Base-by-base conservation (phyloP, 768 basidiomycete genomes). In the Suillus discolor region DNA sequence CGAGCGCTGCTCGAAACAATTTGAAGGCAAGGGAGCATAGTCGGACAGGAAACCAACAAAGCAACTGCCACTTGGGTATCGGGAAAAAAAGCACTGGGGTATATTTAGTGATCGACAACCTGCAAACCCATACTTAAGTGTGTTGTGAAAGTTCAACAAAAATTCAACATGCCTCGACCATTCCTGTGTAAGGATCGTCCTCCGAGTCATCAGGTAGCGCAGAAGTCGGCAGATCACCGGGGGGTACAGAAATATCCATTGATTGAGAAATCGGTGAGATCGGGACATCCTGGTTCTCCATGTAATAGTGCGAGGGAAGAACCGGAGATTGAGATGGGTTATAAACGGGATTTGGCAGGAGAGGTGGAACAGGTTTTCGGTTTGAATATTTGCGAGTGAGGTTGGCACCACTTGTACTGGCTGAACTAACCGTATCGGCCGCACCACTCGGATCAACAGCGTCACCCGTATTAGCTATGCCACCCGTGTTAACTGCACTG, bases 331-430 rank as follows among this genome's bases (percentile, higher is more conserved):
- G 66, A 67, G 71, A 66, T 16, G 74, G 76, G 61, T 74, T 70
- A 45, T 72, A 68, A 11, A 70, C 38, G 0, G 73, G 69, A 23
- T 60, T 36, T 15, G 69, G 71, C 1, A 74, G 44, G 62, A 77
- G 70, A 12, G 72, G 73, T 31, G 77, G 76, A 15, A 77, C 76
- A 4, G 76, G 77, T 60, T 77, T 77, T 39, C 76, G 76, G 62
- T 77, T 69, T 12, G 76, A 77, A n/a, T 68, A 77, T 39, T 77
- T 77, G 69, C 76, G 77, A 11, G 70, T 73, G n/a, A 77, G 70
- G 57, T 71, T 78, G 34, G 77, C 74, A 44, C 75, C 77, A 0
- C 75, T 68, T 16, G 38, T 42, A 44, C 42, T 64, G 11, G 41
- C 23, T 25, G 57, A 9, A 45, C 75, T 75, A 1, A 68, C 70